Evolutionary conservation across 1,284 basidiomycete species (phyloP).

Genomic region (Austroboletus novae-zelandiae): DNA sequence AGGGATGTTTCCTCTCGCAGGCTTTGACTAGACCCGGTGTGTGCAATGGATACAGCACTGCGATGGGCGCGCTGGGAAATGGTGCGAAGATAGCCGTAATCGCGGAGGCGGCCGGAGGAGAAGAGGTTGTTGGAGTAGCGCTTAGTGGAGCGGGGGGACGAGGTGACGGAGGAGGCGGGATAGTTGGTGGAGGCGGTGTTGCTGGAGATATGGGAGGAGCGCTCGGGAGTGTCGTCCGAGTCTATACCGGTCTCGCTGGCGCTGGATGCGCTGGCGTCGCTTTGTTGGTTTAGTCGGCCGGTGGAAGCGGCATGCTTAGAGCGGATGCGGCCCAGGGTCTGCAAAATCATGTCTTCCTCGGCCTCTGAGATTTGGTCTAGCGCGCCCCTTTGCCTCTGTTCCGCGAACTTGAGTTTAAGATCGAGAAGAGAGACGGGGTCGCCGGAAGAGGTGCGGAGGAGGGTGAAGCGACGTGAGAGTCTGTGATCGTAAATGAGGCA

Average conservation of each 20-base stretch:
- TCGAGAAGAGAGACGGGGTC: conserved; percentile 62
- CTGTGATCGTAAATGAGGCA: conserved; percentile 39
- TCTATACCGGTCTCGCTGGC: conserved; percentile 36
- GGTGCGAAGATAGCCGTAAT: conserved; percentile 66
- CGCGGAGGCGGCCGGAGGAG: conserved; percentile 70
- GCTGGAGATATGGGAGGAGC: conserved; percentile 46
- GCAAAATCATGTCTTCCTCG: conserved; percentile 79
- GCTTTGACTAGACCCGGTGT: conserved; percentile 46
- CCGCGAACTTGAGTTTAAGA: conserved; percentile 63
- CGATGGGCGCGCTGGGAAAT: conserved; percentile 47
- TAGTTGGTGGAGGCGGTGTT: conserved; percentile 41
- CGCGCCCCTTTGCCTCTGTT: conserved; percentile 68
- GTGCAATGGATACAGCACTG: conserved; percentile 48
- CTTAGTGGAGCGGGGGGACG: conserved; percentile 52
- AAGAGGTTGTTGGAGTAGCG: conserved; percentile 83
- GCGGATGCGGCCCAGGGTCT: conserved; percentile 62
- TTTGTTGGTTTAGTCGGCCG: conserved; percentile 25
- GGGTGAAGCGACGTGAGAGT: conserved; percentile 74
- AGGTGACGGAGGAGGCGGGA: conserved; percentile 43
- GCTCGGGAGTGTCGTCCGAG: conserved; percentile 38
- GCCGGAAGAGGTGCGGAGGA: conserved; percentile 65
- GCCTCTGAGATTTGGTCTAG: conserved; percentile 69
- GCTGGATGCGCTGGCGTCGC: conserved; percentile 14
- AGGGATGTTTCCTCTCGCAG: conserved; percentile 42
- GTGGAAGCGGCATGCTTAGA: conserved; percentile 35